These are phyloP conservation scores for Cyclostephanos tholiformis DNA, from an alignment of 108 stramenopile species.

Conservation along the genomic window DNA sequence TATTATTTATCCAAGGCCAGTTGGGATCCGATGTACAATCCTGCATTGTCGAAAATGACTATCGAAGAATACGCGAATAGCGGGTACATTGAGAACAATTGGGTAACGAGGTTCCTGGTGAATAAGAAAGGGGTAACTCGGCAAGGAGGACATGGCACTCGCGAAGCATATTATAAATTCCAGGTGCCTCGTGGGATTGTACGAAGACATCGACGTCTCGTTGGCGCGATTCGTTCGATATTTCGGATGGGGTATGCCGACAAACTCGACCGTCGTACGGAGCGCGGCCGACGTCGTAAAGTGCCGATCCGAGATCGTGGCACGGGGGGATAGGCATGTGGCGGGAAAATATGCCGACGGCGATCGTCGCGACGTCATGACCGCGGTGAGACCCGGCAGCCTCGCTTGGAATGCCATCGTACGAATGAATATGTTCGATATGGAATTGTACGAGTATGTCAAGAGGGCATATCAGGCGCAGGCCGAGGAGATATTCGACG, in stretches of 20 bases:
- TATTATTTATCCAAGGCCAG: slow-evolving; percentile 41
- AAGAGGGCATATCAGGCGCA: slow-evolving; percentile 37
- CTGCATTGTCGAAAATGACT: slow-evolving; percentile 40
- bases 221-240: slow-evolving; percentile 46
- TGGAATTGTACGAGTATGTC: slow-evolving; percentile 53
- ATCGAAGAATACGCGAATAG: slow-evolving; percentile 54
- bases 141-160: slow-evolving; percentile 39
- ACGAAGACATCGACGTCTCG: slow-evolving; percentile 43
- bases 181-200: slow-evolving; percentile 51
- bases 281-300: background rate
- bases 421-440: slow-evolving; percentile 41
- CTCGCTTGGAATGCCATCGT: slow-evolving; percentile 44
- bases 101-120: slow-evolving; percentile 53
- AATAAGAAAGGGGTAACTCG: slow-evolving; percentile 33
- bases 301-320: slow-evolving; percentile 19
- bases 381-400: slow-evolving; percentile 32
- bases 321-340: slow-evolving; percentile 27
- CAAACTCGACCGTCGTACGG: background rate
- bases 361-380: background rate
- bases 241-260: slow-evolving; percentile 44
- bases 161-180: slow-evolving; percentile 48
- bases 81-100: slow-evolving; percentile 56
- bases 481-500: slow-evolving; percentile 36
- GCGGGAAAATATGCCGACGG: slow-evolving; percentile 21
- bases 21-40: slow-evolving; percentile 53